Base-by-base conservation (phyloP, 2,329 filamentous ascomycete genomes). In the Arthrinium puccinioides region DNA sequence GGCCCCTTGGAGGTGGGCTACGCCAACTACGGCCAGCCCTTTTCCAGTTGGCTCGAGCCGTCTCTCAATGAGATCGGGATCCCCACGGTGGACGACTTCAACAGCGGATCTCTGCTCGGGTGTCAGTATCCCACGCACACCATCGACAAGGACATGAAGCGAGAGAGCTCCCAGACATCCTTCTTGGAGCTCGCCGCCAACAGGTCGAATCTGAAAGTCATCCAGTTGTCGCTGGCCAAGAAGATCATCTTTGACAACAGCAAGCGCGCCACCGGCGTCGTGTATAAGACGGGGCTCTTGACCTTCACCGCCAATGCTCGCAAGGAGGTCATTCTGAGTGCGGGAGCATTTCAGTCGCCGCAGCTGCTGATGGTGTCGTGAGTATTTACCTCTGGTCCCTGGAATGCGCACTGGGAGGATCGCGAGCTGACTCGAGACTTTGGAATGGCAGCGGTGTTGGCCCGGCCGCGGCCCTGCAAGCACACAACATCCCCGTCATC, bases 1-100 rank as follows among this genome's bases (percentile, higher is more conserved):
- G 59, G 58, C 38, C 59, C 3, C 76, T 84, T 98, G 66, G 98
- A 98, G 71, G 92, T 95, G 69, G 92, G 92, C 64, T 98, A 96
- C 72, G 92, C 92, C 59, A 64, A 67, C 35, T 69, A 55, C 25
- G 62, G 55, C 5, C 50, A 57, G 40, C 48, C 60, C 0, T 63
- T 64, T 19, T 53, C 56, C 5, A 62, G 57, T 9, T 69, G 61
- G 61, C 57, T 57, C 45, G 49, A 47, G 8, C 46, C 48, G 10
- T 64, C 56, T 2, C 51, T 72, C 37, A 44, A 62, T 14, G 55
- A 56, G 1, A 57, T 70, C n/a, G 67, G 68, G 1, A 50, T 72
- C 20, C 43, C 51, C 8, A 31, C 44, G 1, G 50, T 50, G 1
- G 16, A 50, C 3, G 66, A 61, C n/a, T 67, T 69, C 43, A 61